Base-by-base conservation (phyloP, 2,329 filamentous ascomycete genomes). In the Colletotrichum spaethianum region DNA sequence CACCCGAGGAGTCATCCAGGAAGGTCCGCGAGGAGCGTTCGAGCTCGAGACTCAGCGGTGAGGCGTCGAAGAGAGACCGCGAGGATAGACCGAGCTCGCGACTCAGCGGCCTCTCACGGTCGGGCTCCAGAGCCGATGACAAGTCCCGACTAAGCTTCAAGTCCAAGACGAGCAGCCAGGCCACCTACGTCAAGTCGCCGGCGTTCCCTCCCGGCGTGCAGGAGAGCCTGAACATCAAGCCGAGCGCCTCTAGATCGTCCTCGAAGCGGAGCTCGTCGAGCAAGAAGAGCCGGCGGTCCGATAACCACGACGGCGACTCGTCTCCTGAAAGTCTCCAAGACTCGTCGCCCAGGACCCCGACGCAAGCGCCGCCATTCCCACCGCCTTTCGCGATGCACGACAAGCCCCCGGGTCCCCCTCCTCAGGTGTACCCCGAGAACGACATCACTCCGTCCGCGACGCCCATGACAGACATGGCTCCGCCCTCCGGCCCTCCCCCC, bases 321-420 rank as follows among this genome's bases (percentile, higher is more conserved):
- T 78, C 86, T 5, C 82, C 85, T 26, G 85, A 88, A 40, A 86
- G 82, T 63, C 81, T 82, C 46, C 85, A 87, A 70, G 84, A 86
- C 76, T 91, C 89, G 0, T 92, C 90, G 18, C 90, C 90, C 2
- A 88, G 85, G 78, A 92, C 90, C 12, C 90, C 90, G 4, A 91
- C 87, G 0, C 87, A 88, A 68, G 83, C 85, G 2, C 84, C 86
- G 12, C 50, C 69, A n/a, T 90, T 90, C 63, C 85, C 87, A 5
- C 82, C 85, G 1, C 80, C 82, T 18, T 85, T 86, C 73, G 57
- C 64, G 3, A 80, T 81, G 2, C 80, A 83, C 48, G 77, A 82
- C 66, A 86, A 85, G 71, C 77, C 80, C 38, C 76, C 76, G 53
- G 77, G 79, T n/a, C 75, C 78, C 16, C 80, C 82, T 36, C 78